Evolutionary conservation across 768 basidiomycete species (phyloP).

Genomic region (Dictyophora rubrovolvata): DNA sequence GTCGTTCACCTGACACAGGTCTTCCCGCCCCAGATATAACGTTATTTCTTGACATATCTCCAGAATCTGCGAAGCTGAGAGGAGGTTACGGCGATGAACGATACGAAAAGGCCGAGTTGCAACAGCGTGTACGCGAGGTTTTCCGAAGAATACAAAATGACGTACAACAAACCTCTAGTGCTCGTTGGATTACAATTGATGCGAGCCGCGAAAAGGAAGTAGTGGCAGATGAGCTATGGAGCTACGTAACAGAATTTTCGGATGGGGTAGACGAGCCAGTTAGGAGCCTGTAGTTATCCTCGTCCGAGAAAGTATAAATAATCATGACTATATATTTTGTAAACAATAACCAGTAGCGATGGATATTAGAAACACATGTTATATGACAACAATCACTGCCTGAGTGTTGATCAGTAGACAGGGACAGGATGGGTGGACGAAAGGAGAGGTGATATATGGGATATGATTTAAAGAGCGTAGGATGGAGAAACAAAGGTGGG

Average conservation of each 20-base stretch:
- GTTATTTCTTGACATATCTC: slow-evolving; percentile 75
- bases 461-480: not conserved
- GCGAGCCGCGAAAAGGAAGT: slow-evolving; percentile 40
- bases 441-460: too few species aligned
- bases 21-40: slow-evolving; percentile 86
- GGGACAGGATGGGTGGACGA: not conserved
- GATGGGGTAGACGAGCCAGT: slow-evolving; percentile 31
- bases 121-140: slow-evolving; percentile 47
- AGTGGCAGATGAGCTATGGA: slow-evolving; percentile 51
- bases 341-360: not conserved
- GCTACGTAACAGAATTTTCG: slow-evolving; percentile 32
- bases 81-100: slow-evolving; percentile 82
- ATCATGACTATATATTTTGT: not conserved
- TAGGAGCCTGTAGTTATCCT: slow-evolving; percentile 38
- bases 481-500: not conserved
- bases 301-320: not conserved
- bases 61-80: slow-evolving; percentile 54
- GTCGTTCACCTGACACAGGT: slow-evolving; percentile 71
- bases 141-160: slow-evolving; percentile 52
- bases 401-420: not conserved
- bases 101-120: slow-evolving; percentile 76
- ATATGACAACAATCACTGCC: not conserved
- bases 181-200: slow-evolving; percentile 47
- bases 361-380: not conserved
- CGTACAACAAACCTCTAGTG: slow-evolving; percentile 23